Evolutionary conservation across 1,139 yeast species (phyloP).

Genomic region (Suhomyces bokatorum): DNA sequence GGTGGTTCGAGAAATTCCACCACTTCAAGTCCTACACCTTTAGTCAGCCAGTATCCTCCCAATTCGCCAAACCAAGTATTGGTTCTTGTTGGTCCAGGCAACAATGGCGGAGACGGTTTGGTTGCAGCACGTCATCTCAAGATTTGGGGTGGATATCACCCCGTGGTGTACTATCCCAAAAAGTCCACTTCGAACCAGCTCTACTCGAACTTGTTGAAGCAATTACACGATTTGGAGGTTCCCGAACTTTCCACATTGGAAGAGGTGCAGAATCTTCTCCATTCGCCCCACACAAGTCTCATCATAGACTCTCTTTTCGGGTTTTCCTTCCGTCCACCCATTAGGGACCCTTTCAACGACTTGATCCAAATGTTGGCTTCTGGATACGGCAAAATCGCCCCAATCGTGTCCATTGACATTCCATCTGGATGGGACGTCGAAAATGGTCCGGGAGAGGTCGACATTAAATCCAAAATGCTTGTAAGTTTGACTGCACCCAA

Average conservation of each 20-base stretch:
- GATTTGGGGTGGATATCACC: slow-evolving; percentile 71
- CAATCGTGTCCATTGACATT: slow-evolving; percentile 80
- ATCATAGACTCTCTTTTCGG: slow-evolving; percentile 89
- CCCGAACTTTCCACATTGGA: slow-evolving; percentile 40
- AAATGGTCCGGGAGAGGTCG: slow-evolving; percentile 60
- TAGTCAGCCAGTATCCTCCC: not conserved
- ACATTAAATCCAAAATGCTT: slow-evolving; percentile 61
- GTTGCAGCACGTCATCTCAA: slow-evolving; percentile 92
- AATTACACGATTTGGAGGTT: slow-evolving; percentile 58
- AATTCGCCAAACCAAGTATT: slow-evolving; percentile 40
- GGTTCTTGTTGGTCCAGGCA: slow-evolving; percentile 90
- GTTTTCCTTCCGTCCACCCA: slow-evolving; percentile 87
- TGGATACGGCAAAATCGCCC: slow-evolving; percentile 39
- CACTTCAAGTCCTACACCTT: slow-evolving; percentile 23
- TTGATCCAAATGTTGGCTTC: slow-evolving; percentile 50
- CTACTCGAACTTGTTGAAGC: slow-evolving; percentile 52
- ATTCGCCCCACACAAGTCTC: slow-evolving; percentile 18
- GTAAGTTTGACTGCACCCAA: slow-evolving; percentile 93
- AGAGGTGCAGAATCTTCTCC: slow-evolving; percentile 33
- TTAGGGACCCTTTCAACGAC: slow-evolving; percentile 73
- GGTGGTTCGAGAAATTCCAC: not conserved
- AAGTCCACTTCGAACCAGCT: slow-evolving; percentile 46
- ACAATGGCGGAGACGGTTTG: slow-evolving; percentile 95
- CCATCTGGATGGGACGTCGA: slow-evolving; percentile 99
- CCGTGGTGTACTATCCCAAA: slow-evolving; percentile 69